These are phyloP conservation scores for Syzygium jambos DNA, from an alignment of 345 rosid genomes.

Conservation along the genomic window DNA sequence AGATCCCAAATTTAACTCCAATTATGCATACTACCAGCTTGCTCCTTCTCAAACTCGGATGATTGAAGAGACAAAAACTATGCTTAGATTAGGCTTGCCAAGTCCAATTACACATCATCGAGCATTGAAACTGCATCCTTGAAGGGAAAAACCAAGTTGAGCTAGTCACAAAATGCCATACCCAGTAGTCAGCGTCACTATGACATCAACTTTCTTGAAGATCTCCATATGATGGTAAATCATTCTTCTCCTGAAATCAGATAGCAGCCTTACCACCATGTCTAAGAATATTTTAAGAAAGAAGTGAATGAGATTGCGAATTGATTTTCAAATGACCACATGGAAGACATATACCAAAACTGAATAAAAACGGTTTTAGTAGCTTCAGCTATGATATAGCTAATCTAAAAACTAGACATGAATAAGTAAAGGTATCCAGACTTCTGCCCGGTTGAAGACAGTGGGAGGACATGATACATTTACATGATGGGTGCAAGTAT, in stretches of 20 bases:
- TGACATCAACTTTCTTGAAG: conserved; percentile 73
- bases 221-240: conserved; percentile 78
- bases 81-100: neutral
- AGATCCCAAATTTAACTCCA: neutral
- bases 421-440: neutral
- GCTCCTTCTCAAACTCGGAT: neutral
- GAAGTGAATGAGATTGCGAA: neutral
- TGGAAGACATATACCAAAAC: neutral
- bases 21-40: neutral
- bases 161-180: conserved; percentile 9
- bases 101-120: neutral
- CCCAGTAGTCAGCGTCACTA: conserved; percentile 86
- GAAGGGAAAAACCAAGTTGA: neutral
- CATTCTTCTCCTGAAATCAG: conserved; percentile 53
- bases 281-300: neutral
- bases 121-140: neutral
- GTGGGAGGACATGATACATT: neutral
- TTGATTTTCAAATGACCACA: neutral
- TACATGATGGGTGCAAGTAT: neutral
- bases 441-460: neutral
- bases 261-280: neutral
- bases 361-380: neutral
- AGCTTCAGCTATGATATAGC: neutral
- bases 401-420: neutral
- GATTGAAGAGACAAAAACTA: neutral